Evolutionary conservation across 2,329 filamentous ascomycete species (phyloP).

Genomic region (Pestalotiopsis fici): DNA sequence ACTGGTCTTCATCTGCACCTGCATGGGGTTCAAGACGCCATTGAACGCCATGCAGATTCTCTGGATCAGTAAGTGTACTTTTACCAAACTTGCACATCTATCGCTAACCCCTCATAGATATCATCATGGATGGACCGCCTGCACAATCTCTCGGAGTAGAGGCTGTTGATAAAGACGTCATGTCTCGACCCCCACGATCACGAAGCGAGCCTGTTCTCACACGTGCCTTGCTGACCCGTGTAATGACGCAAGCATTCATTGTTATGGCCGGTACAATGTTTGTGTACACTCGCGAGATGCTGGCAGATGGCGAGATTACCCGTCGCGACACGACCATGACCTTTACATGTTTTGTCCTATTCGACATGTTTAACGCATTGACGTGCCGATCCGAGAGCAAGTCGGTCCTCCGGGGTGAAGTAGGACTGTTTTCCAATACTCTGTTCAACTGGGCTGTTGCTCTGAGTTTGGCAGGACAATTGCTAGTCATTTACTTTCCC

Average conservation of each 20-base stretch:
- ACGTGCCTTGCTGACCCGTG: conserved; percentile 75
- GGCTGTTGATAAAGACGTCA: conserved; percentile 89
- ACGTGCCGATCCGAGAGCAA: conserved; percentile 91
- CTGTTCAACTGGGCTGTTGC: conserved; percentile 97
- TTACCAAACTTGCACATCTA: background rate
- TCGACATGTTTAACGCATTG: conserved; percentile 99
- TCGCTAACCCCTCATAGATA: conserved; percentile 63
- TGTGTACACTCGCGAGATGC: conserved; percentile 91
- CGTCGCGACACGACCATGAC: conserved; percentile 98
- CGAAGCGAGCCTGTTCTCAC: conserved; percentile 93
- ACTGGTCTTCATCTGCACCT: conserved; percentile 88
- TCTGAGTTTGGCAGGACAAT: conserved; percentile 80
- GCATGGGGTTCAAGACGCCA: conserved; percentile 90
- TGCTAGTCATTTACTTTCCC: conserved; percentile 92
- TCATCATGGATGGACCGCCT: conserved; percentile 98
- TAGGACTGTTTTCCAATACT: conserved; percentile 80
- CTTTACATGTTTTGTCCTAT: conserved; percentile 97
- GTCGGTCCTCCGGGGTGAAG: conserved; percentile 82
- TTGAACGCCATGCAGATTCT: conserved; percentile 99
- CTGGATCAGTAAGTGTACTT: conserved; percentile 83
- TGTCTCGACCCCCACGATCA: conserved; percentile 82
- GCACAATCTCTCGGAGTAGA: conserved; percentile 97
- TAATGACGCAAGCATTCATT: conserved; percentile 82
- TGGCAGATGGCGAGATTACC: conserved; percentile 77
- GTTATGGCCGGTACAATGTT: conserved; percentile 92